Base-by-base conservation (phyloP, 257 asterid species). In the Linaria vulgaris region DNA sequence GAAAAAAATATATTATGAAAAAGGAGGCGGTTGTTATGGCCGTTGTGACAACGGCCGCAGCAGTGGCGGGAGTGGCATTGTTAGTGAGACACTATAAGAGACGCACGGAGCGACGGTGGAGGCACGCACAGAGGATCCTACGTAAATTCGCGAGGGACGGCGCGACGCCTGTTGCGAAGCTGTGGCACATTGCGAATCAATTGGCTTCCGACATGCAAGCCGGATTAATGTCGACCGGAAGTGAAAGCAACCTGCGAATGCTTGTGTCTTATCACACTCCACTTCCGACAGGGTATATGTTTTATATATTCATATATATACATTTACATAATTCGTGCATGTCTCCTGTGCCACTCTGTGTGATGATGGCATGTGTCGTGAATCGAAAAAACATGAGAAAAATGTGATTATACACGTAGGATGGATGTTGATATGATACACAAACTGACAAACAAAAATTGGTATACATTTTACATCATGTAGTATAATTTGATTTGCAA, bases 61-160 rank as follows among this genome's bases (percentile, higher is more conserved):
- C 85, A 5, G 80, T 72, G 17, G 80, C 78, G 4, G 87, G 82
- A 20, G 70, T 52, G 24, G 80, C 78, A 15, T 2, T 74, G 21
- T 45, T 83, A 19, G 63, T 79, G 54, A 59, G 79, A 61, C 78
- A 76, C 2, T 83, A 81, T 83, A 72, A 62, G 71, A 69, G 66
- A 54, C 84, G 71, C 37, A 78, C 73, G 30, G 82, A 82, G 63
- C 76, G 71, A 61, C 82, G 85, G 51, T 71, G 76, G 83, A 78
- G 69, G 62, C 78, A 72, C 13, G 83, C 85, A 3, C 77, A 76
- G 30, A 79, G 78, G 11, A 85, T 88, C 47, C 79, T 88, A 19
- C 80, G 94, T 0, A 81, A 83, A 64, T 80, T 85, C 41, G 89
- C 94, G 0, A 71, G 85, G 48, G 85, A 82, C 53, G 71, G 83